Percentiles rank a stretch among this genome's conserved stretches.
These are phyloP conservation scores for Tagetes erecta DNA, from an alignment of 129 eudicot species.

Conservation along the genomic window DNA sequence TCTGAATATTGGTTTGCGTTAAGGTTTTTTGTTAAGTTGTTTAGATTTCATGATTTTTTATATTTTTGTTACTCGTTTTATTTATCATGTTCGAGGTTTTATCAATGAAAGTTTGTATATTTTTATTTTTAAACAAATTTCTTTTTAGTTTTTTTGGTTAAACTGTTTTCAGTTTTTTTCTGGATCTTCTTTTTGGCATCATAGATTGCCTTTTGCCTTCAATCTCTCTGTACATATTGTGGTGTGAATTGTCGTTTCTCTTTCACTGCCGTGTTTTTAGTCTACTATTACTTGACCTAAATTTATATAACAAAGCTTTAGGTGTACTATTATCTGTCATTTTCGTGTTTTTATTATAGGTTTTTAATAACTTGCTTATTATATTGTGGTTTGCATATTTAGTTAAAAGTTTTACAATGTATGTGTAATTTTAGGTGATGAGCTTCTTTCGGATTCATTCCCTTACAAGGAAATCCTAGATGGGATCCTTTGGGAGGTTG, in stretches of 20 bases:
- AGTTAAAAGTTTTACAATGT: neutral
- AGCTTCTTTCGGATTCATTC: slow-evolving; percentile 71
- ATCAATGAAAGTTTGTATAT: neutral
- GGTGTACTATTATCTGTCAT: neutral
- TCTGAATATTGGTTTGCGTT: slow-evolving; percentile 19
- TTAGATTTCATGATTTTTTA: neutral
- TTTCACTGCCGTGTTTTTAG: neutral
- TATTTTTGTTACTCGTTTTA: neutral
- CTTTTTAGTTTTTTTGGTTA: neutral
- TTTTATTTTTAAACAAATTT: neutral
- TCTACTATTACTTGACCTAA: neutral
- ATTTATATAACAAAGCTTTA: neutral
- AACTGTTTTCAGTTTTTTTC: neutral
- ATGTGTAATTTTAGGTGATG: slow-evolving; percentile 48
- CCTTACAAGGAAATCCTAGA: slow-evolving; percentile 54
- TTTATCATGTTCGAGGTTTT: neutral
- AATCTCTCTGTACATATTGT: neutral
- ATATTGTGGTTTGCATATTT: neutral
- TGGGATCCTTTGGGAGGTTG: slow-evolving; percentile 70
- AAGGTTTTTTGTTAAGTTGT: neutral
- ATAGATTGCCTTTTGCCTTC: neutral
- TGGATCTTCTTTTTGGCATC: neutral
- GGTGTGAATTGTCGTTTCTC: too few relatives aligned
- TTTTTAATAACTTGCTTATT: neutral
- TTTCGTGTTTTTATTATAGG: neutral